Conservation (phyloP, 148 eudicot species). For the Chenopodium formosanum region DNA sequence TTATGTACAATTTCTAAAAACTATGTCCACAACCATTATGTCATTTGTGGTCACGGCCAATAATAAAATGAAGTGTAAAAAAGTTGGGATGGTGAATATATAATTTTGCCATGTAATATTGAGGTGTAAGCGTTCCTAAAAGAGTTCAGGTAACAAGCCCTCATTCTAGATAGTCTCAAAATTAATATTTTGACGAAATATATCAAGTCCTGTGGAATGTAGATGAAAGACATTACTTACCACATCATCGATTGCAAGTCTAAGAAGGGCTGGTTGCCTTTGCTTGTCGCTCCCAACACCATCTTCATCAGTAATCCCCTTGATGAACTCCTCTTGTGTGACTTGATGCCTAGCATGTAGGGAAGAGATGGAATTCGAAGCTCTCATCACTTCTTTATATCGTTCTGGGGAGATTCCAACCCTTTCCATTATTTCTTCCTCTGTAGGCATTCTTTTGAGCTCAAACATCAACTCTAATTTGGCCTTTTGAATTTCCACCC, state of each 20-base stretch:
- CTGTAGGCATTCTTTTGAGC: conserved; percentile 69
- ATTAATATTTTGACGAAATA: not conserved
- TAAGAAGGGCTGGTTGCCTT: conserved; percentile 81
- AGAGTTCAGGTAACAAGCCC: not conserved
- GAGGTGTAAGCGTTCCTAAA: not conserved
- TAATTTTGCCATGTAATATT: no score
- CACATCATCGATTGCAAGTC: conserved; percentile 98
- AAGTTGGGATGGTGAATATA: no score
- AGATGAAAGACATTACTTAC: conserved; percentile 35
- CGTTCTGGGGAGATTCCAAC: conserved; percentile 74
- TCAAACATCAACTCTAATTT: conserved; percentile 61
- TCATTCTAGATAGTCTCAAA: not conserved
- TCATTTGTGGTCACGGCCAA: not conserved
- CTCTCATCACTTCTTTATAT: conserved; percentile 76
- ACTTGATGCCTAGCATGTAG: conserved; percentile 51
- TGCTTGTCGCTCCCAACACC: conserved; percentile 65
- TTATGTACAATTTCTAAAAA: not conserved
- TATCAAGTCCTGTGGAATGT: not conserved
- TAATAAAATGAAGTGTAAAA: not conserved
- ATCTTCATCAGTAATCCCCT: conserved; percentile 62
- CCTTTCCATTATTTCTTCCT: conserved; percentile 59
- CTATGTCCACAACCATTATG: not conserved
- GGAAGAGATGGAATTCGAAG: conserved; percentile 59
- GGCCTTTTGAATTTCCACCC: conserved; percentile 73
- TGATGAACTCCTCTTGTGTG: conserved; percentile 78